A percentile compares a stretch with the other conserved stretches of the same genome.
Evolutionary conservation across 495 filamentous ascomycete species (phyloP).

Genomic region (Barbatosphaeria neglecta): DNA sequence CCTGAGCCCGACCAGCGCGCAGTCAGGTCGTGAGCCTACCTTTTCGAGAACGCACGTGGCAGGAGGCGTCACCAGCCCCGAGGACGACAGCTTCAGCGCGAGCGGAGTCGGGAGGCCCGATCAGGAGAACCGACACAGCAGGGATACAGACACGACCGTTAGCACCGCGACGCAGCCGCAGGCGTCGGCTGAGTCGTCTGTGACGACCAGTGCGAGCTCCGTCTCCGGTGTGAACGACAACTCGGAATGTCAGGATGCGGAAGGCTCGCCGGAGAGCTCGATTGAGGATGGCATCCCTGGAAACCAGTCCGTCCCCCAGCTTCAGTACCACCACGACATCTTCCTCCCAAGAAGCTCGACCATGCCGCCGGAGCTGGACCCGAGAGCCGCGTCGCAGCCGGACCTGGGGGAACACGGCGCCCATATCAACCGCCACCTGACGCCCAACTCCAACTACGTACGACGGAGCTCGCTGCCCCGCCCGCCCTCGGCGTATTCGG

Average conservation of each 20-base stretch:
- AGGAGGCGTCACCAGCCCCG: slow-evolving; percentile 4
- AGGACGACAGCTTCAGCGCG: slow-evolving; percentile 21
- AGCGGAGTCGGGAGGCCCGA: slow-evolving; percentile 17
- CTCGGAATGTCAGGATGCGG: slow-evolving; percentile 25
- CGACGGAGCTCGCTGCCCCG: slow-evolving; percentile 46
- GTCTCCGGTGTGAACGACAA: slow-evolving; percentile 33
- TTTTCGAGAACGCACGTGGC: not conserved
- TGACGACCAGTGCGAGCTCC: slow-evolving; percentile 38
- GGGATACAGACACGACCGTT: slow-evolving; percentile 34
- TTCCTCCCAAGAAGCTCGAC: slow-evolving; percentile 27
- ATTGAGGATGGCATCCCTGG: slow-evolving; percentile 22
- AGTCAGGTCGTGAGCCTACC: not conserved
- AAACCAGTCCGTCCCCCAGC: slow-evolving; percentile 33
- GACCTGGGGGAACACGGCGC: slow-evolving; percentile 29
- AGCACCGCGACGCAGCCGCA: slow-evolving; percentile 32
- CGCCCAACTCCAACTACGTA: slow-evolving; percentile 36
- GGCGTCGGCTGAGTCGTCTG: slow-evolving; percentile 30
- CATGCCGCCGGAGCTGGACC: slow-evolving; percentile 22
- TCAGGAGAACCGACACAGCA: slow-evolving; percentile 30
- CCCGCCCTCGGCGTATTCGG: slow-evolving; percentile 61
- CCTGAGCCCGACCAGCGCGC: not conserved
- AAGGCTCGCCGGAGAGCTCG: slow-evolving; percentile 30
- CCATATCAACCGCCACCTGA: slow-evolving; percentile 44
- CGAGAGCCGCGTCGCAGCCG: slow-evolving; percentile 30
- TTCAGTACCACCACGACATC: slow-evolving; percentile 44